Evolutionary conservation across 192 early-diverging fungal species (phyloP).

Genomic region (Mortierella hygrophila): DNA sequence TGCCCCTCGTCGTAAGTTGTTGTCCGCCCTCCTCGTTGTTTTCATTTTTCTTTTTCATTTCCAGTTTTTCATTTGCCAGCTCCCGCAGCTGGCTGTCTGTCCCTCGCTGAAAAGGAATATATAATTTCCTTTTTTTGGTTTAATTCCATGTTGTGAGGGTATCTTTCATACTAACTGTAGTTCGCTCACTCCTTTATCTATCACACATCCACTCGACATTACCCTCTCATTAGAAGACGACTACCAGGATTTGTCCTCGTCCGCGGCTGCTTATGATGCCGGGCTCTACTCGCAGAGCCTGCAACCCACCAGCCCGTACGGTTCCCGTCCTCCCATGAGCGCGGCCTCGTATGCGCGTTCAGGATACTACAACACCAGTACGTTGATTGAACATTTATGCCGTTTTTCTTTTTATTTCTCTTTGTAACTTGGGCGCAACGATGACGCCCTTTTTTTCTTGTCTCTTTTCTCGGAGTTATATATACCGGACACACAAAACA

Average conservation of each 20-base stretch:
- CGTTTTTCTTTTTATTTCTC: conserved; percentile 10
- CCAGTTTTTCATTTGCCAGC: not conserved
- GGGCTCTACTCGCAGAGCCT: conserved; percentile 44
- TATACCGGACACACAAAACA: conserved; percentile 1
- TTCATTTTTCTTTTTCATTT: not conserved
- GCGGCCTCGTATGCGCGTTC: conserved; percentile 26
- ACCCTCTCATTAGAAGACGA: conserved; percentile 26
- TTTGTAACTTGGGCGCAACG: conserved; percentile 4
- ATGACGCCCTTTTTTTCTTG: not conserved
- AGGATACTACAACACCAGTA: conserved; percentile 49
- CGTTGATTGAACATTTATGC: conserved; percentile 2
- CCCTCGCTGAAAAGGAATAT: conserved; percentile 44
- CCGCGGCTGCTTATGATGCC: conserved; percentile 30
- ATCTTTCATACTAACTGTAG: not conserved
- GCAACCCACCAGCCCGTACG: conserved; percentile 37
- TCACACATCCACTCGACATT: not conserved
- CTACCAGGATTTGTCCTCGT: conserved; percentile 21
- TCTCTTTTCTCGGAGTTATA: conserved; percentile 4
- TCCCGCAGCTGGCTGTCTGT: not conserved
- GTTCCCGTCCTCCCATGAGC: conserved; percentile 33
- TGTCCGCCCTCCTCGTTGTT: not conserved
- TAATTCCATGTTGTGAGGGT: not conserved
- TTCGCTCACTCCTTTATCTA: not conserved
- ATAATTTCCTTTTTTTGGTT: conserved; percentile 34
- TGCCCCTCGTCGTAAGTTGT: conserved; percentile 38